Evolutionary conservation across 1,284 basidiomycete genomes (phyloP).

Genomic region (Apiotrichum porosum): DNA sequence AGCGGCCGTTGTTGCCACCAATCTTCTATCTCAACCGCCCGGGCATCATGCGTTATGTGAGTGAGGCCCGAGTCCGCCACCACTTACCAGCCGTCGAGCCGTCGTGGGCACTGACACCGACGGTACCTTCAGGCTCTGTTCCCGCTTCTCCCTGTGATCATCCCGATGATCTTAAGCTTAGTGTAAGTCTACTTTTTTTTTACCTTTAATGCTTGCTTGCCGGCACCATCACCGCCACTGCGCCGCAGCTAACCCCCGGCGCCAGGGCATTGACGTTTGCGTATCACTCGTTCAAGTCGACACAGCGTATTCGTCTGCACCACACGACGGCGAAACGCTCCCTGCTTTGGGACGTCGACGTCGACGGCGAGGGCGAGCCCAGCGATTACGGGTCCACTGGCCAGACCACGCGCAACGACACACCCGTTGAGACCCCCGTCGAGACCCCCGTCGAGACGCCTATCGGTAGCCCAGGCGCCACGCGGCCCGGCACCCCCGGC

Average conservation of each 20-base stretch:
- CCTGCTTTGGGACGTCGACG: neutral
- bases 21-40: constrained; percentile 27
- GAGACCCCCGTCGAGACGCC: neutral
- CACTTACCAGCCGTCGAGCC: too few relatives aligned
- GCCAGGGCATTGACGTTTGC: constrained; percentile 22
- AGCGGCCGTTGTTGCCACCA: constrained; percentile 28
- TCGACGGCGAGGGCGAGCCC: neutral
- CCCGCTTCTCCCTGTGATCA: constrained; percentile 27
- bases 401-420: neutral
- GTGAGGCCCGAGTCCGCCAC: neutral
- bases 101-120: too few relatives aligned
- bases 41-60: constrained; percentile 36
- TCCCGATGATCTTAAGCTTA: constrained; percentile 29
- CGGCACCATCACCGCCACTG: too few relatives aligned
- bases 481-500: too few relatives aligned
- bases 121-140: constrained; percentile 22
- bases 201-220: too few relatives aligned
- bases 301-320: constrained; percentile 9
- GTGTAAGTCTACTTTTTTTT: constrained; percentile 28
- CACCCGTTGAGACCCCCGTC: neutral
- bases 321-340: neutral
- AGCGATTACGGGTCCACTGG: neutral
- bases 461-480: neutral
- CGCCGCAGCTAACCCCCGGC: neutral
- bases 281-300: constrained; percentile 32